phyloP scores from a whole-genome alignment of 2,329 filamentous ascomycete species.

The Penicillium janthinellum region DNA sequence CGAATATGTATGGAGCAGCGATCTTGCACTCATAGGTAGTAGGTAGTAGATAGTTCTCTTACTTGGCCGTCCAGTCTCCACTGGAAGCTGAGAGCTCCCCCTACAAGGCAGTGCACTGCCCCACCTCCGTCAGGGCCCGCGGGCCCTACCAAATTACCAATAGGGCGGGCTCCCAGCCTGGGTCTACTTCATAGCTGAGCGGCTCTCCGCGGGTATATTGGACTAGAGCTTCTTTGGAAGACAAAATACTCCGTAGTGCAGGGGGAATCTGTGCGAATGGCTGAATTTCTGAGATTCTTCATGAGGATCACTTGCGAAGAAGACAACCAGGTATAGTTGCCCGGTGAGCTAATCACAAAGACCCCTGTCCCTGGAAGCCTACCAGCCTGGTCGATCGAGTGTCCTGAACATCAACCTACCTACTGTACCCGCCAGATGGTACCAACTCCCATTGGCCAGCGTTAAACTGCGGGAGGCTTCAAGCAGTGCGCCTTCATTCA shows the following conservation, averaged over 20 bases:
- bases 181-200: background rate
- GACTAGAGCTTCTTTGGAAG: background rate
- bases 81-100: constrained; percentile 20
- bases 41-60: no score
- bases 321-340: no score
- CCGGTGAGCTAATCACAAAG: background rate
- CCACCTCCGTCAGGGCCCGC: constrained; percentile 22
- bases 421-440: no score
- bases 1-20: background rate
- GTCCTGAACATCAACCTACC: background rate
- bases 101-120: constrained; percentile 30
- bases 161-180: background rate
- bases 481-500: no score
- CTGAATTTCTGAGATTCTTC: no score
- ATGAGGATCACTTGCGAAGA: no score
- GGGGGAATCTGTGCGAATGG: no score
- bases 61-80: constrained; percentile 17
- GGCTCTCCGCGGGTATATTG: background rate
- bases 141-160: constrained; percentile 5
- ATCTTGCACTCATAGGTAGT: background rate
- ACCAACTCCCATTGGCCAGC: no score
- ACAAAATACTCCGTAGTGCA: background rate
- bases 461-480: no score
- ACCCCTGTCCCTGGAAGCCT: background rate
- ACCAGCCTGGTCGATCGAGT: background rate